Conservation (phyloP, 768 basidiomycete species). For the Suillus discolor region DNA sequence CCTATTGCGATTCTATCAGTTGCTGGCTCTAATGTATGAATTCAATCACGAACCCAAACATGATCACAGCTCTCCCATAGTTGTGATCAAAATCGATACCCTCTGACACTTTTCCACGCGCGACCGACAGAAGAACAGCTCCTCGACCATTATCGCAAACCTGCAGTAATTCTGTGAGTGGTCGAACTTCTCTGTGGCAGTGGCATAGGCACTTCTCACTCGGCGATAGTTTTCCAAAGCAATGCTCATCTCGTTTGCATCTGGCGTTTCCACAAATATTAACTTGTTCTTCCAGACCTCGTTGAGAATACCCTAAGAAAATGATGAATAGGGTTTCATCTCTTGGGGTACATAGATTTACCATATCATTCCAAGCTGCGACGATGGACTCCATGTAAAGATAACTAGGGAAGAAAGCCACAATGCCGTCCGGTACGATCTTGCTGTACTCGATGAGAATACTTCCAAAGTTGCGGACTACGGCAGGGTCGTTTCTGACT, state of each 20-base stretch:
- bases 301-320: slow-evolving; percentile 86
- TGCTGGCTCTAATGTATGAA: slow-evolving; percentile 4
- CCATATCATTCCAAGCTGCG: slow-evolving; percentile 99
- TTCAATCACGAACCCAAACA: slow-evolving; percentile 81
- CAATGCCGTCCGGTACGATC: slow-evolving; percentile 97
- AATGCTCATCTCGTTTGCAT: slow-evolving; percentile 98
- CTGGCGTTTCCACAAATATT: slow-evolving; percentile 98
- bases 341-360: slow-evolving; percentile 39
- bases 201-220: slow-evolving; percentile 46
- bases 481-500: slow-evolving; percentile 98
- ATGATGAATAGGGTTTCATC: not conserved
- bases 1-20: slow-evolving; percentile 39
- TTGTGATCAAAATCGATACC: slow-evolving; percentile 99
- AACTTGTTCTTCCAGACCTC: slow-evolving; percentile 99
- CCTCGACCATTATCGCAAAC: slow-evolving; percentile 99
- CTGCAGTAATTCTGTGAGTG: slow-evolving; percentile 38
- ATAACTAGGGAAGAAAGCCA: slow-evolving; percentile 99
- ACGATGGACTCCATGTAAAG: slow-evolving; percentile 99
- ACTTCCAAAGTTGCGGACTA: slow-evolving; percentile 97
- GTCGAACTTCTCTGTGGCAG: too few relatives aligned
- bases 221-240: slow-evolving; percentile 96
- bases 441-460: slow-evolving; percentile 98
- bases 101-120: slow-evolving; percentile 98
- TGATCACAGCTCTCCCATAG: slow-evolving; percentile 97
- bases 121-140: slow-evolving; percentile 94